Evolutionary conservation across 768 basidiomycete species (phyloP), one percentile per base, ranked within the genome.

Genomic region (Leccinum fibrillosum): DNA sequence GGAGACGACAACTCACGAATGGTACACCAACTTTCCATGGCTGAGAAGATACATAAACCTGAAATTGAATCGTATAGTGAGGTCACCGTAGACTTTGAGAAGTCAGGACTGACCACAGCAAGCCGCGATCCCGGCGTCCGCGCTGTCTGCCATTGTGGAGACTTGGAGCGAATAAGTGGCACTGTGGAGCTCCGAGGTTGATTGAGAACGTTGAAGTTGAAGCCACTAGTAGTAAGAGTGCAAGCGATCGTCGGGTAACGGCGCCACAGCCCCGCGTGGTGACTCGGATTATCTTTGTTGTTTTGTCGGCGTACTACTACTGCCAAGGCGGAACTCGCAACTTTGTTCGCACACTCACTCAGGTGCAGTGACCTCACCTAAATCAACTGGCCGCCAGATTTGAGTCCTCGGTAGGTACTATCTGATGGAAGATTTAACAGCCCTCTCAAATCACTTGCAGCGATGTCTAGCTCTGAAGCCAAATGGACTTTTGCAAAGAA

Each of bases 401-500:
- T 30, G 30, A 30, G 30, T 32, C 30, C 30, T 32, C 30, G 30
- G 30, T 32, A 32, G 30, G 30, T 32, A 32, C 30, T 32, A 11
- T 32, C 11, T 11, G 1, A 32, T 32, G 30, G 11, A 32, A 32
- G 30, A 11, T 32, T 1, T n/a, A 8, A 42, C 17, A 15, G 8
- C 19, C 10, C 21, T 44, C 19, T 44, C 19, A 21, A n/a, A 44
- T n/a, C n/a, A 44, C 34, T 23, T 37, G 10, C 19, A 48, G 26
- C 21, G 4, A 70, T 72, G 69, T 60, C 64, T 19, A 30, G 53
- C 23, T 21, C 60, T 9, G 67, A 71, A 52, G 30, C 61, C 44
- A 66, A 61, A 48, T 72, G 71, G 71, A 55, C 67, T 2, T 71
- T 74, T 34, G 57, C 71, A 26, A 73, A 73, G 11, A 60, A 65